Base-by-base conservation (phyloP, 768 basidiomycete species). In the Boletellus sp. region DNA sequence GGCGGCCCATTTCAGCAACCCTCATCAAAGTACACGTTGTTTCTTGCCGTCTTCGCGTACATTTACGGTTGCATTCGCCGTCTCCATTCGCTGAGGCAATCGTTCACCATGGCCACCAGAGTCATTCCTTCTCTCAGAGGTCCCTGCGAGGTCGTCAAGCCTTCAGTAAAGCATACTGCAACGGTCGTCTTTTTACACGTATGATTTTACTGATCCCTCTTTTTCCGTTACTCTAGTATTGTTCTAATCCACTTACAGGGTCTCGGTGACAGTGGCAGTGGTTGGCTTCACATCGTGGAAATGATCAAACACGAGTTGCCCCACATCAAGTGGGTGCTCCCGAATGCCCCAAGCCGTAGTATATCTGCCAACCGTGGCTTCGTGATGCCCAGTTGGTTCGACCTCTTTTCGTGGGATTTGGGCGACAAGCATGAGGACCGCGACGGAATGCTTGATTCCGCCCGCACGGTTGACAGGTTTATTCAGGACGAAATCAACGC, bases 121-220 rank as follows among this genome's bases (percentile, higher is more conserved):
- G 57, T 57, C 38, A 57, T 61, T 46, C 50, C 52, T 40, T 55
- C 55, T 24, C 49, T 53, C 42, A 52, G 47, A 60, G 47, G 65
- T 20, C 60, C 65, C 19, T 76, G 64, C 65, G 66, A 85, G 54
- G 72, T 76, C 26, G 72, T 87, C 26, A 72, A 78, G 33, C 74
- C 89, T 11, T 62, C 72, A 36, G 61, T 72, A 34, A 81, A 78
- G 55, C 93, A 95, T 68, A 84, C 88, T 8, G 89, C 90, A 8
- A 93, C 90, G 0, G 81, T 95, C 55, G 86, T 95, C 60, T 92
- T 95, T 66, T 71, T 92, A 35, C 94, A 96, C 77, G 92, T 92
- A 66, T 60, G 87, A 46, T 39, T 42, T 44, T 28, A 37, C 22
- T 23, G 12, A 3, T 4, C 13, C 19, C n/a, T 40, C 23, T 12